Conservation (phyloP, 768 basidiomycete species). For the Clitopilus passeckerianus region DNA sequence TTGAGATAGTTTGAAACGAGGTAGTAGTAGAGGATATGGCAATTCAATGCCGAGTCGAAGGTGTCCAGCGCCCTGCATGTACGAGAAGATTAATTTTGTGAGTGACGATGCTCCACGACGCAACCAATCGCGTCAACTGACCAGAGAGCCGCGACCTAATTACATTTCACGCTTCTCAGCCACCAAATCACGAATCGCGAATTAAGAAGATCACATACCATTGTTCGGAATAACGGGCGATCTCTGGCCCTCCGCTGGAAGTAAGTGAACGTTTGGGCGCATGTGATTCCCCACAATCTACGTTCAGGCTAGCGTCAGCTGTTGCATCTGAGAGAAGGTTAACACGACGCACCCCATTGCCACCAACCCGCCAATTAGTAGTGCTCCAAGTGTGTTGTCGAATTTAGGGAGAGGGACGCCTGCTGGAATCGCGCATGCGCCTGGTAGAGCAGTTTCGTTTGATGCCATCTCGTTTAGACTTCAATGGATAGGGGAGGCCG, state of each 20-base stretch:
- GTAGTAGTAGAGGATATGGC: slow-evolving; percentile 55
- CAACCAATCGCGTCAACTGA: slow-evolving; percentile 12
- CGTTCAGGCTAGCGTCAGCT: not conserved
- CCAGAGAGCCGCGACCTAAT: slow-evolving; percentile 30
- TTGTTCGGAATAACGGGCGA: slow-evolving; percentile 23
- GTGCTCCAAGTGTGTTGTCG: slow-evolving; percentile 49
- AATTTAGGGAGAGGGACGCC: slow-evolving; percentile 20
- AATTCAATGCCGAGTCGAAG: slow-evolving; percentile 46
- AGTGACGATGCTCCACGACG: not conserved
- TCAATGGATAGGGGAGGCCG: not conserved
- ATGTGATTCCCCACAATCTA: slow-evolving; percentile 60
- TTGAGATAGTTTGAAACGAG: slow-evolving; percentile 52
- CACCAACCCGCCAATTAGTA: slow-evolving; percentile 48
- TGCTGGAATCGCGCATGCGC: not conserved
- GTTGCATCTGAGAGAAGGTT: not conserved
- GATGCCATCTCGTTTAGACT: not conserved
- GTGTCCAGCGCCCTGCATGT: slow-evolving; percentile 44
- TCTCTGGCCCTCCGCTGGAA: slow-evolving; percentile 34
- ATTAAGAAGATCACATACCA: slow-evolving; percentile 21
- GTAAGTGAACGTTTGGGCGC: slow-evolving; percentile 49
- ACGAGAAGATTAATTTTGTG: slow-evolving; percentile 2
- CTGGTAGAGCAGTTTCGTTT: not conserved
- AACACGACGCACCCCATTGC: slow-evolving; percentile 42
- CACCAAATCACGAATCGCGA: not conserved
- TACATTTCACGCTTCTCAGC: not conserved